A percentile compares a stretch with the other conserved stretches of the same genome.
phyloP scores from a whole-genome alignment of 192 early-diverging fungal genomes.

The Jimgerdemannia flammicorona region DNA sequence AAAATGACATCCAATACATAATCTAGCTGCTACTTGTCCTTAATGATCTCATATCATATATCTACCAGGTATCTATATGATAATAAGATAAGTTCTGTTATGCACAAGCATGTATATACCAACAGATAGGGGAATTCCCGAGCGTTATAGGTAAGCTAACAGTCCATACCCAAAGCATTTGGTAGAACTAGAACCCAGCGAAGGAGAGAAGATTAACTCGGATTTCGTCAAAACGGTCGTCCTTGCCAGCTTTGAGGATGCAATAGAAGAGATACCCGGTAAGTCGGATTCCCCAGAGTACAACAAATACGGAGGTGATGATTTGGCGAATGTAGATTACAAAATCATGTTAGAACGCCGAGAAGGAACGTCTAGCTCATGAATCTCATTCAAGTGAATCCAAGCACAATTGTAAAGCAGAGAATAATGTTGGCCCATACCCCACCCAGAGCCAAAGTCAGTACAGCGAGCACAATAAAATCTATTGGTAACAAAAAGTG shows the following conservation, averaged over 20 bases:
- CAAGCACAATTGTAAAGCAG: too few relatives aligned
- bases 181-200: constrained; percentile 9
- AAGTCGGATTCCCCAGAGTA: background rate
- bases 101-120: too few relatives aligned
- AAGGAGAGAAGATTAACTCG: constrained; percentile 4
- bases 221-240: constrained; percentile 16
- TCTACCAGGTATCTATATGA: too few relatives aligned
- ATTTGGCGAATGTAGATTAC: constrained; percentile 11
- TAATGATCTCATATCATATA: too few relatives aligned
- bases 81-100: too few relatives aligned
- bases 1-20: too few relatives aligned
- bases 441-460: constrained; percentile 8
- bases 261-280: constrained; percentile 20
- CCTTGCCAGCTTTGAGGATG: constrained; percentile 13
- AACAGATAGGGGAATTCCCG: too few relatives aligned
- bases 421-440: background rate
- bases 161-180: constrained; percentile 22
- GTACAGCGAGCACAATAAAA: constrained; percentile 9
- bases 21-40: too few relatives aligned
- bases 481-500: background rate
- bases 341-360: background rate
- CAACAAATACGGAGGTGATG: too few relatives aligned
- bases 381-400: background rate
- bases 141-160: constrained; percentile 14
- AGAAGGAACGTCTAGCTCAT: background rate